Conservation (phyloP, 805 yeast genomes). For the Ogataea thermomethanolica region DNA sequence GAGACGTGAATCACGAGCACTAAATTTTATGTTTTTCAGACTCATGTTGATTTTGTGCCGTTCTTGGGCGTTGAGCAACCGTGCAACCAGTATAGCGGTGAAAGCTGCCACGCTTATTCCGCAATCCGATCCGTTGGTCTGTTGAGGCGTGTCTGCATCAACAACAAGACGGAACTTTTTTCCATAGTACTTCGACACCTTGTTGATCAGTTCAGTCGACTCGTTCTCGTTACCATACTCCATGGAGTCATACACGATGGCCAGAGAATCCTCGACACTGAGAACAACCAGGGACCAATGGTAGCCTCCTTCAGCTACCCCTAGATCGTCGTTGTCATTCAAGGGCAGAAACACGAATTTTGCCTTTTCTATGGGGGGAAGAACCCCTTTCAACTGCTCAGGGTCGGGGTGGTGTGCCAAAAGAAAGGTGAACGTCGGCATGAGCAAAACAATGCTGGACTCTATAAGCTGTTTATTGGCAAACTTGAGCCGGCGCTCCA, state of each 20-base stretch:
- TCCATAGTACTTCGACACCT: constrained; percentile 30
- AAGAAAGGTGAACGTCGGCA: constrained; percentile 65
- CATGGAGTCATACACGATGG: constrained; percentile 62
- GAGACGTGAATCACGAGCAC: constrained; percentile 47
- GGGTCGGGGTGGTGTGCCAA: constrained; percentile 50
- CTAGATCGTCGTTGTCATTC: constrained; percentile 61
- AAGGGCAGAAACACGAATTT: constrained; percentile 63
- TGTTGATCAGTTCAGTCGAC: constrained; percentile 31
- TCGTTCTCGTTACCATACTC: constrained; percentile 39
- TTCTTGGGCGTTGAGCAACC: constrained; percentile 31
- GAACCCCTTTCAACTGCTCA: constrained; percentile 37
- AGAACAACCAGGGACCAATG: constrained; percentile 73
- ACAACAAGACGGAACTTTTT: constrained; percentile 18
- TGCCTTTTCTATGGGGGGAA: constrained; percentile 43
- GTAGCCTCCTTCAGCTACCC: constrained; percentile 59
- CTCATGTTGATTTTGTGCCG: constrained; percentile 37
- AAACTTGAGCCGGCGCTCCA: constrained; percentile 27
- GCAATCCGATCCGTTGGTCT: constrained; percentile 63
- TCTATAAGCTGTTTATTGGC: constrained; percentile 22
- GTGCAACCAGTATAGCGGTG: constrained; percentile 34
- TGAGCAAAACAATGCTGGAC: constrained; percentile 38
- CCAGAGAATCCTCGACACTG: constrained; percentile 42
- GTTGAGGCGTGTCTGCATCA: constrained; percentile 48
- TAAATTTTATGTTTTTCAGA: constrained; percentile 39
- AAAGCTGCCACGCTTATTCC: constrained; percentile 46